Conservation (phyloP, 1,284 basidiomycete genomes). For the Phlebopus sp. region DNA sequence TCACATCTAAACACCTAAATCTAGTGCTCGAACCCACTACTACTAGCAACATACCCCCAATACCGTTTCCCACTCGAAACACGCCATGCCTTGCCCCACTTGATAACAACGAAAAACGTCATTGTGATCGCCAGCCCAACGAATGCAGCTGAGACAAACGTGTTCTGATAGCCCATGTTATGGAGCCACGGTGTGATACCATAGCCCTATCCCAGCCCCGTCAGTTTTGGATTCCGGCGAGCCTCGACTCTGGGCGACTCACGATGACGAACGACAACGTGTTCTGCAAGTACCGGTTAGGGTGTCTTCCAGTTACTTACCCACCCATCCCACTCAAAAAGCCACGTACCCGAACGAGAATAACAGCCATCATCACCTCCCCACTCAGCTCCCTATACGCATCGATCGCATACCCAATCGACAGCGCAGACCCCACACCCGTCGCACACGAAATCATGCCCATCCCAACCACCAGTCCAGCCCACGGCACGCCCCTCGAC, state of each 20-base stretch:
- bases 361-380: constrained; percentile 19
- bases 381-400: constrained; percentile 16
- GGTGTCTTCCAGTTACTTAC: too few relatives aligned
- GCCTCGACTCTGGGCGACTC: too few relatives aligned
- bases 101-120: constrained; percentile 14
- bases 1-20: too few relatives aligned
- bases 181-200: constrained; percentile 18
- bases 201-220: too few relatives aligned
- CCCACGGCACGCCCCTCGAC: constrained; percentile 13
- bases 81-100: constrained; percentile 17
- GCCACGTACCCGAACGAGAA: constrained; percentile 16
- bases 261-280: constrained; percentile 17
- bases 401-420: constrained; percentile 17
- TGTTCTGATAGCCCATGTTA: constrained; percentile 19
- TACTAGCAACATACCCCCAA: constrained; percentile 15
- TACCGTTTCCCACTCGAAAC: constrained; percentile 11
- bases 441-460: constrained; percentile 19
- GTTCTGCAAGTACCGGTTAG: constrained; percentile 4
- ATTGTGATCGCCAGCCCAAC: constrained; percentile 16
- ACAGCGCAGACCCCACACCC: constrained; percentile 14
- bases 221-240: too few relatives aligned
- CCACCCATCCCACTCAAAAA: too few relatives aligned
- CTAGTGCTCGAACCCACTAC: constrained; percentile 14
- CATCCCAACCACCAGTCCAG: constrained; percentile 15
- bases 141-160: constrained; percentile 16